Conservation (phyloP, 2,329 filamentous ascomycete genomes). For the Penicillium sumatraense region DNA sequence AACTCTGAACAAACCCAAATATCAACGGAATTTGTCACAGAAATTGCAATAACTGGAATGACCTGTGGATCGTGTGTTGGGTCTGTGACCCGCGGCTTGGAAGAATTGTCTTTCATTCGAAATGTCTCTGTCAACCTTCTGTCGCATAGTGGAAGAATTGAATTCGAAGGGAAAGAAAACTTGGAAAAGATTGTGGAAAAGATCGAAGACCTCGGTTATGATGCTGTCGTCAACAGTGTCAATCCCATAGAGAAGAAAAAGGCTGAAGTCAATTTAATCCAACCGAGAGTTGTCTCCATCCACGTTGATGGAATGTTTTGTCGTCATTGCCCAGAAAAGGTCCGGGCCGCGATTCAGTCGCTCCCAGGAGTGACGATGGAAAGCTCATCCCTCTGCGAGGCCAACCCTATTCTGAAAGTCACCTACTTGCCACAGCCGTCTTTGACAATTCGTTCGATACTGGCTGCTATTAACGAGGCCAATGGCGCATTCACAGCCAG, state of each 20-base stretch:
- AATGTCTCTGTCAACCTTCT: conserved; percentile 57
- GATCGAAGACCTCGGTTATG: conserved; percentile 67
- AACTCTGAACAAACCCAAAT: conserved; percentile 5
- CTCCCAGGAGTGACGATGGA: conserved; percentile 54
- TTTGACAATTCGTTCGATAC: conserved; percentile 77
- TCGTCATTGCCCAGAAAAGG: conserved; percentile 65
- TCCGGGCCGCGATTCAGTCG: conserved; percentile 41
- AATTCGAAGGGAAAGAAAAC: conserved; percentile 54
- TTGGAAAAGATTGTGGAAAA: conserved; percentile 51
- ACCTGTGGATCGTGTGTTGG: conserved; percentile 62
- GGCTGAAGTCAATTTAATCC: conserved; percentile 27
- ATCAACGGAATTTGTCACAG: conserved; percentile 40
- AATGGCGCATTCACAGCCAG: conserved; percentile 70
- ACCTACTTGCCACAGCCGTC: conserved; percentile 71
- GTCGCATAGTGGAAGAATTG: conserved; percentile 54
- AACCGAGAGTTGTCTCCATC: conserved; percentile 65
- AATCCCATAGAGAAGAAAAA: conserved; percentile 34
- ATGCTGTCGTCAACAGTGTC: conserved; percentile 61
- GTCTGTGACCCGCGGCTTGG: conserved; percentile 53
- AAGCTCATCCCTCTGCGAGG: conserved; percentile 56
- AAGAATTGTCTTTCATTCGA: conserved; percentile 51
- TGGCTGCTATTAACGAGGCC: conserved; percentile 67
- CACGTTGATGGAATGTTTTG: conserved; percentile 75
- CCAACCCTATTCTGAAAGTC: conserved; percentile 71
- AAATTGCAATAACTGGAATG: conserved; percentile 60